phyloP scores from a whole-genome alignment of 129 eudicot species.

The Artemisia annua region DNA sequence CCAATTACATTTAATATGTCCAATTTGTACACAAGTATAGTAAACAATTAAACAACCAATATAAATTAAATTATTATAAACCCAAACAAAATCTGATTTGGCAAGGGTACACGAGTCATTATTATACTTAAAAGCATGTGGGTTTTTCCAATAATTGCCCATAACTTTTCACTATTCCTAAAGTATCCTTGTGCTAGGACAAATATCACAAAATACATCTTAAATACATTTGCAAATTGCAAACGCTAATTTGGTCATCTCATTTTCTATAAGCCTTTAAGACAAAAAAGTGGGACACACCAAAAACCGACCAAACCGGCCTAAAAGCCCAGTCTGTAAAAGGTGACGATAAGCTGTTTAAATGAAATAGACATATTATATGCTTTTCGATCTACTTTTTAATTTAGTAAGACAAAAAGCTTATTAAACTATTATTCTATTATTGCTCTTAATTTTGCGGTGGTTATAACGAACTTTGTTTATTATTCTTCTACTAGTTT shows the following conservation, averaged over 20 bases:
- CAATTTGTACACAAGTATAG: no score
- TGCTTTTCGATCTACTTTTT: constrained; percentile 27
- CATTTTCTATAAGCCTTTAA: constrained; percentile 11
- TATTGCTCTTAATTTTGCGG: neutral
- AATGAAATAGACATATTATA: constrained; percentile 21
- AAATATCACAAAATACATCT: no score
- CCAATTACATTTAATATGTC: no score
- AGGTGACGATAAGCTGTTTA: constrained; percentile 36
- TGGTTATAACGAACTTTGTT: neutral
- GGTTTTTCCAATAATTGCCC: neutral
- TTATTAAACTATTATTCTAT: neutral
- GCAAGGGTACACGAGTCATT: neutral
- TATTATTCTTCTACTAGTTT: neutral
- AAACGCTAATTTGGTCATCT: constrained; percentile 29
- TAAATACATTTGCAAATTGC: neutral
- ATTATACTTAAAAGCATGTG: neutral
- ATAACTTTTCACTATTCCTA: neutral
- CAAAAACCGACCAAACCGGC: constrained; percentile 45
- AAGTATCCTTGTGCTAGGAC: no score
- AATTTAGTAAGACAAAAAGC: constrained; percentile 22
- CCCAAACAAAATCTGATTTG: neutral
- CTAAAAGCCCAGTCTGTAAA: constrained; percentile 31
- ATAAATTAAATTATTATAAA: no score
- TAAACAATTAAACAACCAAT: no score
- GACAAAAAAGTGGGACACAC: constrained; percentile 35